Evolutionary conservation across 2,329 filamentous ascomycete genomes (phyloP), one percentile per base, ranked within the genome.

Genomic region (Drechmeria coniospora): DNA sequence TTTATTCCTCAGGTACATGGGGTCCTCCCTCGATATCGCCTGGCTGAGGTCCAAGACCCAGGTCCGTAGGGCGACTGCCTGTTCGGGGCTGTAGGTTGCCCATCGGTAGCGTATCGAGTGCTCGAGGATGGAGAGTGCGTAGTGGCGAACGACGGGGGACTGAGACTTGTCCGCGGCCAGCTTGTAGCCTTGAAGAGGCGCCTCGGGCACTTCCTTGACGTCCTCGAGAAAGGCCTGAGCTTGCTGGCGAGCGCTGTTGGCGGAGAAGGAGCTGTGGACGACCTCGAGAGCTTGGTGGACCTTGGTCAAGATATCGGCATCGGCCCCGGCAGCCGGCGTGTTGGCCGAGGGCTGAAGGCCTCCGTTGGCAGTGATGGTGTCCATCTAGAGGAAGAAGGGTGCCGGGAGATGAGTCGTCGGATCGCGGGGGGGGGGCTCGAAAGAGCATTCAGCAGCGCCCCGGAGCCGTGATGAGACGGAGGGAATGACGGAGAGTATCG

Each of bases 81-180:
- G 76, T 14, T 74, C 69, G 16, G 64, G 53, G 13, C 65, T 69
- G 45, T 86, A 84, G 26, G 77, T 70, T 20, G 74, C 68, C 72
- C 84, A 93, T 41, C 72, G 74, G 54, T 92, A 86, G 40, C 77
- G 80, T 49, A 95, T 78, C 25, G 82, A 76, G 53, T 92, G 79
- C 45, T 94, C 87, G 39, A 98, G 70, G 31, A 98, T 66, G 16
- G 86, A 92, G 18, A 98, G 68, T 32, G 86, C 90, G 51, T 92
- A 98, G 56, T 95, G 86, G 42, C 90, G 79, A 31, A 95, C 79
- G 30, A 90, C 69, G 22, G 82, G 72, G 29, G 80, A 68, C 47
- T 92, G 82, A 21, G 66, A 61, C 44, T 64, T 68, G 51, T 90
- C 76, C 39, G 71, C 72, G 24, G 86, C 86, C 33, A 98, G 69